Conservation (phyloP, 805 yeast species). For the Yamadazyma olivae region DNA sequence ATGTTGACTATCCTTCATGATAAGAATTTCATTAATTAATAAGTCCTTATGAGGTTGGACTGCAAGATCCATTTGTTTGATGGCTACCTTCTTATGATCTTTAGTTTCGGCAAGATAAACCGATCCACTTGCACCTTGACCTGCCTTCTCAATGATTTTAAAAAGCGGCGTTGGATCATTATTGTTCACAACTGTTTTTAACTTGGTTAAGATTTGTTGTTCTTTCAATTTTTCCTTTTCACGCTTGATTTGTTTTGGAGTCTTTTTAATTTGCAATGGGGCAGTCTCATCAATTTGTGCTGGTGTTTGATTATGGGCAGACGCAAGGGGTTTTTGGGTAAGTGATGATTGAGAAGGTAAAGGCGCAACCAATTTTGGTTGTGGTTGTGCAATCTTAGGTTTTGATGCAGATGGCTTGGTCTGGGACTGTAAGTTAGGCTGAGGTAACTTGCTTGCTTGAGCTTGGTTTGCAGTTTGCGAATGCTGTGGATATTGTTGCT, state of each 20-base stretch:
- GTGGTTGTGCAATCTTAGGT: neutral
- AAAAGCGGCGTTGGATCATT: constrained; percentile 84
- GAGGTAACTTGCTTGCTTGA: neutral
- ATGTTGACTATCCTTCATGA: constrained; percentile 95
- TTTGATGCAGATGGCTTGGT: neutral
- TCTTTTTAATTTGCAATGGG: constrained; percentile 18
- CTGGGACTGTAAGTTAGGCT: neutral
- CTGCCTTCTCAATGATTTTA: constrained; percentile 78
- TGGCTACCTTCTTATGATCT: constrained; percentile 73
- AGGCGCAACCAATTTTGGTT: neutral
- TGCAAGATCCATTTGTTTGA: constrained; percentile 90
- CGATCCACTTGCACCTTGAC: constrained; percentile 98
- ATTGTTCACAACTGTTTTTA: constrained; percentile 76
- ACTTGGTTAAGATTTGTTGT: constrained; percentile 76
- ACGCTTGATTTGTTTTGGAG: constrained; percentile 37
- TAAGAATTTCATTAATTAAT: constrained; percentile 91
- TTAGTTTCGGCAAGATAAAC: constrained; percentile 80
- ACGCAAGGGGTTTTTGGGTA: neutral
- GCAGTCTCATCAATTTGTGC: constrained; percentile 1
- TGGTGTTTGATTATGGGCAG: constrained; percentile 3
- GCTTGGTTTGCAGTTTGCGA: no score
- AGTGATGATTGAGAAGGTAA: neutral
- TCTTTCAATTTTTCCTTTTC: constrained; percentile 64
- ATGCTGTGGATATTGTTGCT: constrained; percentile 3
- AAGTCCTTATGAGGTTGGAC: constrained; percentile 93